A percentile compares a stretch with the other conserved stretches of the same genome.
Conservation (phyloP, 2,329 filamentous ascomycete species). For the Arthrobotrys sinensis region DNA sequence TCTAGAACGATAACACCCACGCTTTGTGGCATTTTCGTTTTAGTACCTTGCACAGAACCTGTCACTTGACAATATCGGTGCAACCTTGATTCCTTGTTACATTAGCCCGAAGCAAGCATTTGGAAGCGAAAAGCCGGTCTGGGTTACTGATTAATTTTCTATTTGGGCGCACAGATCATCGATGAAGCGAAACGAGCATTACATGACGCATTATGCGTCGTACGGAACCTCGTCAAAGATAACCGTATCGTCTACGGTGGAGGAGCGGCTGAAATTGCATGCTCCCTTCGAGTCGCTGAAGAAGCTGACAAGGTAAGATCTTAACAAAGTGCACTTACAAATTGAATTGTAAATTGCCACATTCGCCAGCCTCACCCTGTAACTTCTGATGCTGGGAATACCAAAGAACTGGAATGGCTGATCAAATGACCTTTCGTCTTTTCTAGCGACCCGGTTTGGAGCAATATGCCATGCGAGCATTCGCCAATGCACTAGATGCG, state of each 20-base stretch:
- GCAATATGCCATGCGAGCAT: constrained; percentile 99
- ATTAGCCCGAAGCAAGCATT: constrained; percentile 36
- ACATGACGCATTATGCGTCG: constrained; percentile 96
- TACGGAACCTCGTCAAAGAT: constrained; percentile 94
- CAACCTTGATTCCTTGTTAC: constrained; percentile 47
- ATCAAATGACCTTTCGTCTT: constrained; percentile 55
- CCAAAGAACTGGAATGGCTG: constrained; percentile 60
- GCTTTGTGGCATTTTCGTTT: constrained; percentile 30
- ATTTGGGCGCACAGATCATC: constrained; percentile 78
- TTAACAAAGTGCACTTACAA: constrained; percentile 33
- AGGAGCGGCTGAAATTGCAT: constrained; percentile 96
- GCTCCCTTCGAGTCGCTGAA: constrained; percentile 95
- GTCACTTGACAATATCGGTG: constrained; percentile 60
- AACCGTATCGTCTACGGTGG: constrained; percentile 98
- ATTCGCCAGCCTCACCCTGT: constrained; percentile 19
- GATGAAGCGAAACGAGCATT: constrained; percentile 98
- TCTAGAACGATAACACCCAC: constrained; percentile 18
- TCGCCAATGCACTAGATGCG: constrained; percentile 92
- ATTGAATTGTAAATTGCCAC: constrained; percentile 42
- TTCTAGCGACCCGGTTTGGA: constrained; percentile 88
- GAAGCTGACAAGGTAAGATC: constrained; percentile 81
- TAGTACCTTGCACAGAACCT: constrained; percentile 27
- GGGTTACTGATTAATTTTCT: constrained; percentile 46
- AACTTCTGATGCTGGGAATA: constrained; percentile 49
- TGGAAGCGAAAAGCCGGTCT: constrained; percentile 40